phyloP scores from a whole-genome alignment of 805 yeast genomes.

The Wickerhamiella siamensis region DNA sequence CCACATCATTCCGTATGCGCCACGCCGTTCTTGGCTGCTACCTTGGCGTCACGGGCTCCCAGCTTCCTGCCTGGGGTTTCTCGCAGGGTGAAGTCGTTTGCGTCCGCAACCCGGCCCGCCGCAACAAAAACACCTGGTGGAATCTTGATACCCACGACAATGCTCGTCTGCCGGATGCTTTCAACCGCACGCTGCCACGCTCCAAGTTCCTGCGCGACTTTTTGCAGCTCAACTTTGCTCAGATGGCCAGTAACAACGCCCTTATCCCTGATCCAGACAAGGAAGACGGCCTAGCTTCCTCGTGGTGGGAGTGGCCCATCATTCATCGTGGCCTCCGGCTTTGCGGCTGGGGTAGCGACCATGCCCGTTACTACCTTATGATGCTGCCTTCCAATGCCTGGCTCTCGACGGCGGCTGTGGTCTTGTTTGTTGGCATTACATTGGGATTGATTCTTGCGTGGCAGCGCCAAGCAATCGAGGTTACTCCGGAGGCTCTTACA shows the following conservation, averaged over 20 bases:
- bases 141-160: constrained; percentile 59
- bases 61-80: constrained; percentile 94
- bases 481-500: constrained; percentile 31
- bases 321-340: constrained; percentile 55
- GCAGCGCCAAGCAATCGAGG: constrained; percentile 52
- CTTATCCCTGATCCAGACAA: constrained; percentile 63
- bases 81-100: constrained; percentile 94
- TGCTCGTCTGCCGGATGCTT: constrained; percentile 30
- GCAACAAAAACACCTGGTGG: constrained; percentile 66
- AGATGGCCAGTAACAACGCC: constrained; percentile 77
- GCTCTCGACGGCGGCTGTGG: constrained; percentile 33
- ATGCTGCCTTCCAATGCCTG: constrained; percentile 54
- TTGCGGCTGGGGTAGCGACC: constrained; percentile 52
- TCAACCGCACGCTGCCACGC: constrained; percentile 31
- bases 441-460: constrained; percentile 34
- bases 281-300: constrained; percentile 53
- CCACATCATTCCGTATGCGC: constrained; percentile 50
- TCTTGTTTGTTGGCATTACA: constrained; percentile 28
- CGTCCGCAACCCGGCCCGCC: constrained; percentile 29
- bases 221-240: constrained; percentile 55
- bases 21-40: constrained; percentile 85
- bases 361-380: constrained; percentile 47
- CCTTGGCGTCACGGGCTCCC: constrained; percentile 75
- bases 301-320: constrained; percentile 79
- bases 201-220: constrained; percentile 54